Conservation (phyloP, 345 rosid genomes). For the Sisymbrium altissimum region DNA sequence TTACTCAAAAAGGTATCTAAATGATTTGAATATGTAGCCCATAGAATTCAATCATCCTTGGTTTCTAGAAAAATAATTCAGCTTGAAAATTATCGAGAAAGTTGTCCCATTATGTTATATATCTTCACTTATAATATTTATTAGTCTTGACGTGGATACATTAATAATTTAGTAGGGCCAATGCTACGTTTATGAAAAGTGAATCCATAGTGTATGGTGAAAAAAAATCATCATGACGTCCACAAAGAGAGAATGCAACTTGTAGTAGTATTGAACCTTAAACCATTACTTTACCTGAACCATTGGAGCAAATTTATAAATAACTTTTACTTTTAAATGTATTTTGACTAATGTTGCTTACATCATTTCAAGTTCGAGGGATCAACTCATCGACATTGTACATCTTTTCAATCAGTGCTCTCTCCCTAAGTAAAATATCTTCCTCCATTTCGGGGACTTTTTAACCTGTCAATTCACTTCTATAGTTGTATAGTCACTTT, state of each 20-base stretch:
- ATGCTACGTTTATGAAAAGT: neutral
- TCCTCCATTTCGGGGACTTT: slow-evolving; percentile 11
- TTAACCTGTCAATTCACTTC: slow-evolving; percentile 15
- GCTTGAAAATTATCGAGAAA: neutral
- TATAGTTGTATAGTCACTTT: slow-evolving; percentile 20
- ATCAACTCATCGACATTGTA: slow-evolving; percentile 9
- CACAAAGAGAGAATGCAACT: slow-evolving; percentile 20
- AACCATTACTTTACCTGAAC: slow-evolving; percentile 13
- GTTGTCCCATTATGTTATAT: neutral
- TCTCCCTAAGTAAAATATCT: slow-evolving; percentile 9
- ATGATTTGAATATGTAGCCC: neutral
- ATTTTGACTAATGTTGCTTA: slow-evolving; percentile 5
- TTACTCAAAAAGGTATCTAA: neutral
- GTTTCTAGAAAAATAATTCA: slow-evolving; percentile 16
- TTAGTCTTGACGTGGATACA: neutral
- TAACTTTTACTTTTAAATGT: neutral
- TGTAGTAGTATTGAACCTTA: slow-evolving; percentile 17
- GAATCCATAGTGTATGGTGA: slow-evolving; percentile 7
- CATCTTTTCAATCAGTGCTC: slow-evolving; percentile 14
- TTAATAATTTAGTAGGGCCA: slow-evolving; percentile 11
- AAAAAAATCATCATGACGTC: slow-evolving; percentile 21
- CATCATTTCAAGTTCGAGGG: slow-evolving; percentile 1
- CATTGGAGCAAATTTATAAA: slow-evolving; percentile 15
- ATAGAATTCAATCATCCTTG: neutral
- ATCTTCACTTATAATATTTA: neutral